Conservation (phyloP, 768 basidiomycete genomes). For the Leucogyrophana mollusca region DNA sequence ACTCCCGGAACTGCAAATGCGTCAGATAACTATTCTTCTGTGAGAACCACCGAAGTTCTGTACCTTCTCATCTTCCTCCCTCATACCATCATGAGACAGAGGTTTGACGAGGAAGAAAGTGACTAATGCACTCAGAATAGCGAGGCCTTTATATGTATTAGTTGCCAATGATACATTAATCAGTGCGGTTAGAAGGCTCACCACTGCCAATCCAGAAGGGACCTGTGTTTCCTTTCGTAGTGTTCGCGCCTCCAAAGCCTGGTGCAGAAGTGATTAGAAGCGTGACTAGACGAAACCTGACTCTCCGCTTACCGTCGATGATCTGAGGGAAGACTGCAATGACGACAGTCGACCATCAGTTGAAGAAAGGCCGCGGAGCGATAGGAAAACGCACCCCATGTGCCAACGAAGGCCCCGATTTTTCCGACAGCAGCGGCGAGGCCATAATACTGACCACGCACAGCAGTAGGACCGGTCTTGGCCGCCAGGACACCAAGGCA, state of each 20-base stretch:
- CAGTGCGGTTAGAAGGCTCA: constrained; percentile 17
- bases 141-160: constrained; percentile 46
- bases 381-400: constrained; percentile 56
- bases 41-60: constrained; percentile 17
- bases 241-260: constrained; percentile 61
- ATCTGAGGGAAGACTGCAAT: constrained; percentile 62
- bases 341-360: constrained; percentile 1
- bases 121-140: constrained; percentile 72
- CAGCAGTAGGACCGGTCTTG: constrained; percentile 83
- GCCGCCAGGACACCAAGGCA: constrained; percentile 81
- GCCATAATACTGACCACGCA: constrained; percentile 86
- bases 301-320: constrained; percentile 53
- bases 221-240: constrained; percentile 68
- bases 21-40: neutral
- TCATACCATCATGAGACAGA: constrained; percentile 76
- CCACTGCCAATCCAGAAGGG: constrained; percentile 89
- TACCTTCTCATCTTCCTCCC: constrained; percentile 66
- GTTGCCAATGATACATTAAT: neutral
- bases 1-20: constrained; percentile 68
- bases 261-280: too few relatives aligned
- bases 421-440: constrained; percentile 85
- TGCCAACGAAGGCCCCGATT: constrained; percentile 80
- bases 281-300: too few relatives aligned
- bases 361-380: neutral
- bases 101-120: constrained; percentile 75